A percentile compares a stretch with the other conserved stretches of the same genome.
Conservation (phyloP, 352 stramenopile species). For the Phytopythium mirpurense region DNA sequence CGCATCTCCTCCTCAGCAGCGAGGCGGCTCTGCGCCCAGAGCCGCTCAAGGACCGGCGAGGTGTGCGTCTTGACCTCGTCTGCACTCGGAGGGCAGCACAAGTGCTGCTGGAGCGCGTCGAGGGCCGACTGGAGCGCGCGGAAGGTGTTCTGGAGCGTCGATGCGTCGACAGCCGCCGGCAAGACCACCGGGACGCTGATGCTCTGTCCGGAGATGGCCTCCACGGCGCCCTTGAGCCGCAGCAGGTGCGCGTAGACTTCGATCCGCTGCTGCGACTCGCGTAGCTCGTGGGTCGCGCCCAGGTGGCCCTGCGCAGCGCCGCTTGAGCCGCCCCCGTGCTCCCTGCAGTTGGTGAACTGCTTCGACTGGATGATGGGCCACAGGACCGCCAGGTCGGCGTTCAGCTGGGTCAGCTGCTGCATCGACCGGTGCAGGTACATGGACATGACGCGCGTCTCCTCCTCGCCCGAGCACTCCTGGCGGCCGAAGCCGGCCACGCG, state of each 20-base stretch:
- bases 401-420: constrained; percentile 10
- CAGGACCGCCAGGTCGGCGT: constrained; percentile 8
- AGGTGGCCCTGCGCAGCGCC: not conserved
- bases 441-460: constrained; percentile 9
- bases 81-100: not conserved
- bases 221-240: constrained; percentile 11
- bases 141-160: constrained; percentile 6
- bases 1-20: constrained; percentile 19
- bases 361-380: constrained; percentile 11
- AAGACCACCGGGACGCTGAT: not conserved
- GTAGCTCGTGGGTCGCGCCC: no score
- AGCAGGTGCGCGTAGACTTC: constrained; percentile 11
- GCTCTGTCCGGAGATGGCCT: constrained; percentile 1
- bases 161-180: not conserved
- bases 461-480: not conserved
- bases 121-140: constrained; percentile 13
- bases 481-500: not conserved
- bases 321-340: not conserved
- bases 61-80: constrained; percentile 4
- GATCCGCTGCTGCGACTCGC: not conserved
- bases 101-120: constrained; percentile 9
- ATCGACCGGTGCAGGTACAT: constrained; percentile 12
- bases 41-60: constrained; percentile 9
- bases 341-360: not conserved
- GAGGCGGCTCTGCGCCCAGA: constrained; percentile 19